Percentiles rank a stretch among this genome's conserved stretches.
Evolutionary conservation across 306 rosid genomes (phyloP).

Genomic region (Quercus cerris): DNA sequence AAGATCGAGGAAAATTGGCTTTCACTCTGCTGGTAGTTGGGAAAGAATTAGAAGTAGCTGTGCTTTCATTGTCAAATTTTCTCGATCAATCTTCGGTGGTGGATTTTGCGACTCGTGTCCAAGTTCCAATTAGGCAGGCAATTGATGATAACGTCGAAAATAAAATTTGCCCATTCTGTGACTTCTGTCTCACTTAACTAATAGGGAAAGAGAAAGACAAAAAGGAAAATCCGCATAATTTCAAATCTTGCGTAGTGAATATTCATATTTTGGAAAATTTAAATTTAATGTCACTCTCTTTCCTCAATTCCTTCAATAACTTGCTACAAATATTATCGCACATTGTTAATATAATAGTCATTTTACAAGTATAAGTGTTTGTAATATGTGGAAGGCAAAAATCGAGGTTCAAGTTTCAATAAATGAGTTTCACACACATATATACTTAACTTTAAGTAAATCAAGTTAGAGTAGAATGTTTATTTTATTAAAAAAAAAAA

Average conservation of each 20-base stretch:
- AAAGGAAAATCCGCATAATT: too few relatives aligned
- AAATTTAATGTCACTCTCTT: too few relatives aligned
- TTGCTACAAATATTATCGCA: fast-evolving
- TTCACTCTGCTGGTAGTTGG: not conserved
- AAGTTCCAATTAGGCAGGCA: not conserved
- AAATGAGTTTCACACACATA: fast-evolving
- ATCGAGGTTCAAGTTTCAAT: fast-evolving
- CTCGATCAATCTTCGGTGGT: not conserved
- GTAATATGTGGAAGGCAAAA: fast-evolving
- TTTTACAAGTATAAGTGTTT: fast-evolving
- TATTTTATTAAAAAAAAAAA: too few relatives aligned
- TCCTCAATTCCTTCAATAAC: too few relatives aligned
- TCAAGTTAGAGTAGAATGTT: fast-evolving
- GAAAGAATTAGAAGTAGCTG: not conserved
- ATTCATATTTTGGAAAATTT: too few relatives aligned
- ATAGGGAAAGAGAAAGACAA: too few relatives aligned
- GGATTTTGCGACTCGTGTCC: not conserved
- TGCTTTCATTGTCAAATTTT: not conserved
- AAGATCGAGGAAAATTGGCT: not conserved
- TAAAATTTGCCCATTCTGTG: too few relatives aligned
- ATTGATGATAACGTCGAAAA: not conserved
- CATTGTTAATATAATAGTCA: fast-evolving
- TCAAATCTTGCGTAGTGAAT: too few relatives aligned
- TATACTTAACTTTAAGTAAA: too few relatives aligned
- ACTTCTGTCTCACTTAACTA: too few relatives aligned